Percentiles rank a stretch among this genome's conserved stretches.
Conservation (phyloP, 805 yeast species). For the Candida ascalaphidarum region DNA sequence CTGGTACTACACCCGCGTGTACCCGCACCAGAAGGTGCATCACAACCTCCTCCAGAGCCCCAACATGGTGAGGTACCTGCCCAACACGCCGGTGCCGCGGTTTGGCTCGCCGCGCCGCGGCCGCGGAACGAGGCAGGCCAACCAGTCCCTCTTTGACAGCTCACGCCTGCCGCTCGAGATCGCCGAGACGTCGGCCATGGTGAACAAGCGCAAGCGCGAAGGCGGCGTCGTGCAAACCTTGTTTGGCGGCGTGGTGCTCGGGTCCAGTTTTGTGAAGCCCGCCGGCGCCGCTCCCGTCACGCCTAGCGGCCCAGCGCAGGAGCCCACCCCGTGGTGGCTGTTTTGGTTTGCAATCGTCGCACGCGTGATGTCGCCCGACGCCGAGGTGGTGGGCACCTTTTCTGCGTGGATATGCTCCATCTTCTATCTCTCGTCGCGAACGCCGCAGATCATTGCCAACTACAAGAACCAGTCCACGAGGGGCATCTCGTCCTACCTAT, state of each 20-base stretch:
- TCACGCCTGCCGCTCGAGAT: background rate
- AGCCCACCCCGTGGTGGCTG: background rate
- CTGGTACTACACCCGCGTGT: conserved; percentile 52
- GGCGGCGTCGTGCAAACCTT: conserved; percentile 7
- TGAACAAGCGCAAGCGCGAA: conserved; percentile 1
- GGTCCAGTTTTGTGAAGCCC: conserved; percentile 6
- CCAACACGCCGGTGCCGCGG: conserved; percentile 17
- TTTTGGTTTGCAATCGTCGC: background rate
- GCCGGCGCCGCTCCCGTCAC: conserved; percentile 5
- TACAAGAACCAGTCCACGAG: conserved; percentile 18
- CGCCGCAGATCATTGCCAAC: conserved; percentile 29
- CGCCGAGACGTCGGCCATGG: conserved; percentile 3
- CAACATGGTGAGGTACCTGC: conserved; percentile 21
- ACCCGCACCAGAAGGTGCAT: conserved; percentile 29
- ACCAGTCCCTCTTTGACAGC: background rate
- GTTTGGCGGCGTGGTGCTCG: conserved; percentile 6
- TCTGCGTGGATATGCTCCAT: conserved; percentile 27
- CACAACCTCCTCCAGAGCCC: conserved; percentile 32
- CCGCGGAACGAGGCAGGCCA: too few species aligned
- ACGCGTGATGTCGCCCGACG: background rate
- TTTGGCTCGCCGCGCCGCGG: conserved; percentile 6
- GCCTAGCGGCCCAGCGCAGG: background rate
- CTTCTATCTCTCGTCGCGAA: conserved; percentile 22
- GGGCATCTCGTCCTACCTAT: conserved; percentile 26
- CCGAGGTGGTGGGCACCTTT: conserved; percentile 12